Conservation (phyloP, 2,329 filamentous ascomycete species). For the Cytospora paraplurivora region DNA sequence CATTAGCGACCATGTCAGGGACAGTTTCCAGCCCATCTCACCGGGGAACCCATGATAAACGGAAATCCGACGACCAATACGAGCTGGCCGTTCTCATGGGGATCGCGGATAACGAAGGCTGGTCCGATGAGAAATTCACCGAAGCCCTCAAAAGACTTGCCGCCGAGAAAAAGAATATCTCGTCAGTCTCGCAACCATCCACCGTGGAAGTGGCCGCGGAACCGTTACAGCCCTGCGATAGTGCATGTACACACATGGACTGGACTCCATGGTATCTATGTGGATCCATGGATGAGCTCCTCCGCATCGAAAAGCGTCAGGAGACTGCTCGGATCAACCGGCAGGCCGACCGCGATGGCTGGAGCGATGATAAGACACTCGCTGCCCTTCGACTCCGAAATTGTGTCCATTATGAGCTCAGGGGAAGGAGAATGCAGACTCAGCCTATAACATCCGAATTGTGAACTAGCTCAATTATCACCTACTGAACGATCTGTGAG, state of each 20-base stretch:
- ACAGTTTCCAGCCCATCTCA: background rate
- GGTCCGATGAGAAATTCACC: slow-evolving; percentile 14
- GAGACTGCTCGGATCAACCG: background rate
- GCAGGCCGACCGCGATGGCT: slow-evolving; percentile 11
- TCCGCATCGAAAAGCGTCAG: background rate
- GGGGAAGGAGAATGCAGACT: background rate
- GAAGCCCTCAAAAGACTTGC: background rate
- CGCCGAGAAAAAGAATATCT: background rate
- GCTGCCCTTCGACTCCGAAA: slow-evolving; percentile 8
- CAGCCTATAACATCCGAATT: too few relatives aligned
- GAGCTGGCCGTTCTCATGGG: background rate
- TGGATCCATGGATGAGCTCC: background rate
- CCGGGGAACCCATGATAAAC: fast-evolving
- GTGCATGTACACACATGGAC: too few relatives aligned
- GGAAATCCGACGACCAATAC: background rate
- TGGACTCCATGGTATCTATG: background rate
- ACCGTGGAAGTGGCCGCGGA: background rate
- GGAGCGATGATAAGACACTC: slow-evolving; percentile 3
- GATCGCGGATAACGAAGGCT: background rate
- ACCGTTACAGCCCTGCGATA: background rate
- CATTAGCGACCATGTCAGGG: background rate
- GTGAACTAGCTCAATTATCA: too few relatives aligned
- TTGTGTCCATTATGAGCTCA: background rate
- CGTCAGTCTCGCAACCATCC: background rate
- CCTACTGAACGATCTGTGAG: too few relatives aligned